Percentiles rank a stretch among this genome's conserved stretches.
These are phyloP conservation scores for Trichoderma erinaceum DNA, from an alignment of 495 filamentous ascomycete genomes.

Conservation along the genomic window DNA sequence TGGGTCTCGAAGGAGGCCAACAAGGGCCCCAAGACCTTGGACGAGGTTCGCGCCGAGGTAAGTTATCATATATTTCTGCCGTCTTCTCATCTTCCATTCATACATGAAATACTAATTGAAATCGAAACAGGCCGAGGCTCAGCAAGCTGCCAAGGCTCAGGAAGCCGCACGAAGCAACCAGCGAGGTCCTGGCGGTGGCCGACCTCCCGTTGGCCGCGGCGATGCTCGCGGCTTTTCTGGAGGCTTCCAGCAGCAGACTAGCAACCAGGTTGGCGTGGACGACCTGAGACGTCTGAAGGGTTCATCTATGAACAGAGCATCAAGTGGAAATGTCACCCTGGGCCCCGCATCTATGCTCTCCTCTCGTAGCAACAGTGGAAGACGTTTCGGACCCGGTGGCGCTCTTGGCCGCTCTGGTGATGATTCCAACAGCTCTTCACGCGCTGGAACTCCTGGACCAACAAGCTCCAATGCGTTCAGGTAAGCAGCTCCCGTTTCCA, in stretches of 20 bases:
- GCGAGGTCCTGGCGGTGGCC: constrained; percentile 54
- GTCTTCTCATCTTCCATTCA: not conserved
- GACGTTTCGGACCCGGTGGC: constrained; percentile 57
- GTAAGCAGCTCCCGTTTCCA: constrained; percentile 46
- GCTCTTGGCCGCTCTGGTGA: constrained; percentile 65
- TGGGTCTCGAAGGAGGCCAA: constrained; percentile 83
- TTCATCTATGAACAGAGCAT: constrained; percentile 40
- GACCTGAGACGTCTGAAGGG: constrained; percentile 76
- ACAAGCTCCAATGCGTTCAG: constrained; percentile 80
- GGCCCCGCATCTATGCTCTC: constrained; percentile 76
- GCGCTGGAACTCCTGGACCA: constrained; percentile 78
- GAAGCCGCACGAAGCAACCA: constrained; percentile 55
- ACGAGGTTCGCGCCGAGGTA: constrained; percentile 82
- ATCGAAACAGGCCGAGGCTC: constrained; percentile 51
- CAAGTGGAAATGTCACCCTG: constrained; percentile 61
- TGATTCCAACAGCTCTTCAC: constrained; percentile 68
- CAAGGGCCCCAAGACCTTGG: constrained; percentile 95
- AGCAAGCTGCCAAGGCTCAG: constrained; percentile 59
- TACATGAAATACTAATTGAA: constrained; percentile 18
- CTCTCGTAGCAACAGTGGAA: constrained; percentile 73
- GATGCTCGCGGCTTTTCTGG: constrained; percentile 76
- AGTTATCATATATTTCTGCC: constrained; percentile 20
- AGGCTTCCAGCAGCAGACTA: constrained; percentile 54
- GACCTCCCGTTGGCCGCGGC: constrained; percentile 68
- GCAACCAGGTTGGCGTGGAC: constrained; percentile 77